Evolutionary conservation across 2,329 filamentous ascomycete genomes (phyloP), one percentile per base, ranked within the genome.

Genomic region (Cladophialophora exuberans): DNA sequence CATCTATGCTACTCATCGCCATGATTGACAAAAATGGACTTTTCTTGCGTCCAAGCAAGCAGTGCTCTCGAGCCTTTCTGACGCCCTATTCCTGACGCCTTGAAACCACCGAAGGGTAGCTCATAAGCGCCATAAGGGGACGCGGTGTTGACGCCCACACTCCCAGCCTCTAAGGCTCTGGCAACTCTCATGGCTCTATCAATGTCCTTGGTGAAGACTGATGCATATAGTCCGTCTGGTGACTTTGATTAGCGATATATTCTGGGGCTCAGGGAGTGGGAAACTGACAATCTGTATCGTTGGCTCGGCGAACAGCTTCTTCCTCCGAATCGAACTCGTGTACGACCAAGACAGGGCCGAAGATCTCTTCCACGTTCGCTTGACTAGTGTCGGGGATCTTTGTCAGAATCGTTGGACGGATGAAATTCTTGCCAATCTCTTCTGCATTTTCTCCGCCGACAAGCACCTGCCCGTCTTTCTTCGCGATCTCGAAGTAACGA

Each of bases 341-440:
- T 9, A 77, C 69, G 9, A 66, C 69, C 30, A 74, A 72, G 5
- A 76, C 73, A 1, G 75, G 74, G 0, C 75, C 74, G 55, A 76
- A 76, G 5, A 76, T 65, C 61, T 76, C 74, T 43, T 76, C 72
- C 25, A 60, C 66, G 61, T 71, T 67, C 30, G 75, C 42, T 18
- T 56, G 61, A 33, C 70, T 63, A 20, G 62, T 52, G 17, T 67
- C 63, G 67, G 15, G 67, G 11, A 67, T 65, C 28, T 90, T 90
- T 87, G 88, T 89, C 50, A 85, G 64, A 86, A 79, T 86, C 89
- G 89, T 72, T 88, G 82, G 52, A 89, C 74, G 13, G n/a, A 56
- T 43, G 42, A 20, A 56, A 22, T 56, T 44, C 6, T 18, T 15
- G 6, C 42, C 54, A 17, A 35, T 23, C 2, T 44, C 36, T n/a